Evolutionary conservation across 371 early-diverging fungal genomes (phyloP).

Genomic region (Rhizopus delemar): DNA sequence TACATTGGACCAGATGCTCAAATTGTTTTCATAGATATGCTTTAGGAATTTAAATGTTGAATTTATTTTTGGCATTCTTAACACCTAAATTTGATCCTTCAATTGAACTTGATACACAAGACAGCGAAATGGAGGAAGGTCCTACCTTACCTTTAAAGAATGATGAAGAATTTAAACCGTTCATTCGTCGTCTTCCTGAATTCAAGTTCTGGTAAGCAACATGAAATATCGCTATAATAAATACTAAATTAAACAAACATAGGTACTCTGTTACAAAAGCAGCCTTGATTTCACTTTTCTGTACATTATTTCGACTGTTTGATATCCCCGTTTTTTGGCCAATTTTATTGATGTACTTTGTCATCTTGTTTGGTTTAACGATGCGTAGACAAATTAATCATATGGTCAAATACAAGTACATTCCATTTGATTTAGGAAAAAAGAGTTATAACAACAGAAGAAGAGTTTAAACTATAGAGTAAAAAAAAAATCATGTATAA

Average conservation of each 20-base stretch:
- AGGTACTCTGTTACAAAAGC: constrained; percentile 86
- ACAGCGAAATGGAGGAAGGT: constrained; percentile 72
- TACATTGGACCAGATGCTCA: background rate
- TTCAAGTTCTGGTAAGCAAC: constrained; percentile 95
- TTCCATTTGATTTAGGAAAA: constrained; percentile 97
- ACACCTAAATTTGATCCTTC: constrained; percentile 96
- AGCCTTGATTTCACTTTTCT: constrained; percentile 73
- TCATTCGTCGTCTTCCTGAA: constrained; percentile 98
- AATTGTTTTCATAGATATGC: constrained; percentile 39
- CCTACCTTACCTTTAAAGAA: constrained; percentile 79
- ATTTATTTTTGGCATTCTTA: constrained; percentile 91
- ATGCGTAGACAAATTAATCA: constrained; percentile 96
- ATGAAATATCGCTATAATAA: too few relatives aligned
- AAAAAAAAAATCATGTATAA: too few relatives aligned
- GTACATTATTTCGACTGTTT: constrained; percentile 84
- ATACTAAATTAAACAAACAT: background rate
- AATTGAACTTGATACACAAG: constrained; percentile 70
- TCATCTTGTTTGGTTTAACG: constrained; percentile 91
- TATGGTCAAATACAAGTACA: constrained; percentile 98
- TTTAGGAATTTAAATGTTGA: constrained; percentile 90
- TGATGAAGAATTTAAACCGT: constrained; percentile 98
- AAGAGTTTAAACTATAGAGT: constrained; percentile 12
- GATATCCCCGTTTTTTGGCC: constrained; percentile 99
- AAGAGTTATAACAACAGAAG: constrained; percentile 63
- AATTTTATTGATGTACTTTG: constrained; percentile 90